phyloP scores from a whole-genome alignment of 129 eudicot species.

The Dittrichia graveolens region DNA sequence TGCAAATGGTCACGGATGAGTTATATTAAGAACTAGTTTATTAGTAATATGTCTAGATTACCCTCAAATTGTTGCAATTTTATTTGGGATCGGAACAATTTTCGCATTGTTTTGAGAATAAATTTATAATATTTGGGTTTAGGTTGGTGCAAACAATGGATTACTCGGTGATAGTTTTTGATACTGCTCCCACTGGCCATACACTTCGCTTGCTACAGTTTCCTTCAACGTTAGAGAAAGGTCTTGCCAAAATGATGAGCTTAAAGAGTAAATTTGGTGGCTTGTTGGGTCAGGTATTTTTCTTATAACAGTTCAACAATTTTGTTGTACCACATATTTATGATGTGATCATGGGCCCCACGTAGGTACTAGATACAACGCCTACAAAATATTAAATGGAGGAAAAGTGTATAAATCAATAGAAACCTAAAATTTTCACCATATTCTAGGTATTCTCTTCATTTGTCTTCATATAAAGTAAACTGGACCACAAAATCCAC shows the following conservation, averaged over 20 bases:
- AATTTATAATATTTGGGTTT: background rate
- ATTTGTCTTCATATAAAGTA: background rate
- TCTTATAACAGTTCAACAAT: background rate
- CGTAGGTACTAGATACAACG: background rate
- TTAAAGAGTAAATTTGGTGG: constrained; percentile 94
- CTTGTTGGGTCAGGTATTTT: constrained; percentile 77
- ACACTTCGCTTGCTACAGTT: constrained; percentile 91
- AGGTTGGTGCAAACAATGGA: constrained; percentile 99
- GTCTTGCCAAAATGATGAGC: constrained; percentile 83
- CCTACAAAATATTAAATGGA: background rate
- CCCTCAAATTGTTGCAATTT: constrained; percentile 1
- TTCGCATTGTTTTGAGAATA: background rate
- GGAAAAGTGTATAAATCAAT: background rate
- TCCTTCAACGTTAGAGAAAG: constrained; percentile 95
- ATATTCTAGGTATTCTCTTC: background rate
- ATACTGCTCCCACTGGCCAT: constrained; percentile 99
- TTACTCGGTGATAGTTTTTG: constrained; percentile 94
- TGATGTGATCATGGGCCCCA: background rate
- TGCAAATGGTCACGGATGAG: background rate
- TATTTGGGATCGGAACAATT: background rate
- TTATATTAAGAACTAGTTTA: background rate
- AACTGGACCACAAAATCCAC: background rate
- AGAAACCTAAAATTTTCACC: background rate
- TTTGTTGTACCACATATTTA: background rate
- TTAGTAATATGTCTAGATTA: constrained; percentile 8